Evolutionary conservation across 495 filamentous ascomycete species (phyloP), one percentile per base, ranked within the genome.

Genomic region (Xylaria palmicola): DNA sequence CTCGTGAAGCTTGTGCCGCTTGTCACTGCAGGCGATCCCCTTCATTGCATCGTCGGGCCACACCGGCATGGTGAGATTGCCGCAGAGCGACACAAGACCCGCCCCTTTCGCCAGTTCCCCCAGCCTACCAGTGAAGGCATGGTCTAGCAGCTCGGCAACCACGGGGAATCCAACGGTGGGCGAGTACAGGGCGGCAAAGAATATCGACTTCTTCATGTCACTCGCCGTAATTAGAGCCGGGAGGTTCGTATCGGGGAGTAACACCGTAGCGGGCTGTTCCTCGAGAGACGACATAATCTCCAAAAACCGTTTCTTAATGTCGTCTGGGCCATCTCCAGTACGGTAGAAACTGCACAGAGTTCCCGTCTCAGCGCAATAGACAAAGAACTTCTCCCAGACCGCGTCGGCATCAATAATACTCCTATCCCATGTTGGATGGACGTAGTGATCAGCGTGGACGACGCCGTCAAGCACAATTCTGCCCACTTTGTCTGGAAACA

Each of bases 21-120:
- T 82, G 58, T 83, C 82, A 22, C 71, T 65, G 51, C 82, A 84
- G 59, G 75, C 74, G 41, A 83, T 77, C 0, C 73, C 73, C 15
- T 65, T 65, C 44, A 72, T 70, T 0, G 75, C 74, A 34, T 83
- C 79, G 36, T 79, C 78, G 0, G 80, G 75, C 68, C 78, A 79
- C 3, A 69, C 74, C 1, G 79, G 67, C 12, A 81, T 50, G 17
- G 81, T 78, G 2, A 80, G 9, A 4, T 72, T 56, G 67, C 53
- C 74, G 73, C 48, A 81, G 65, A 45, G 41, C 53, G 40, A 44
- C 34, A 57, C 68, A 58, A 54, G 26, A n/a, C 40, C 45, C 26
- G 48, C 27, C 1, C 58, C 49, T 40, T 36, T 8, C 39, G 40
- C 27, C 12, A 60, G 36, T 6, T 60, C 17, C 26, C 20, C 58